phyloP scores from a whole-genome alignment of 1,284 basidiomycete species.

The Melampsora abietis-canadensis region DNA sequence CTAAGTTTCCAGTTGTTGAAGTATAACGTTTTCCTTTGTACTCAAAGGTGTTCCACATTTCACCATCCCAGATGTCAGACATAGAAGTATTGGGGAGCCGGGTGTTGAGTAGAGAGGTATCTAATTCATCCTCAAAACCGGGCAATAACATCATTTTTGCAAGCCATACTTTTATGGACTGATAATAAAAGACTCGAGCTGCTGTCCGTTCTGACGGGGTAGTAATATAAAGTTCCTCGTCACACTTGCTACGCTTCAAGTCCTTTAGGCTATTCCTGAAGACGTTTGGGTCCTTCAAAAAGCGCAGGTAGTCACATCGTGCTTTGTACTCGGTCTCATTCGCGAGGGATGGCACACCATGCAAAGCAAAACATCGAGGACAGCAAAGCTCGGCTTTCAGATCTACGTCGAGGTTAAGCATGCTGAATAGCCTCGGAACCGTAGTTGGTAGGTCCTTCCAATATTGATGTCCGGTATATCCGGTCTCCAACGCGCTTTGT shows the following conservation, averaged over 20 bases:
- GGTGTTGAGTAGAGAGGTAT: neutral
- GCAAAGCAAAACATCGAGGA: conserved; percentile 2
- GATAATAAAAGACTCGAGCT: neutral
- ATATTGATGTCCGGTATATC: neutral
- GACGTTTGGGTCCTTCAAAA: neutral
- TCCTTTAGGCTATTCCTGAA: neutral
- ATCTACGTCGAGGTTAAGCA: neutral
- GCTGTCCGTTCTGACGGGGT: neutral
- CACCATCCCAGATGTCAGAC: conserved; percentile 30
- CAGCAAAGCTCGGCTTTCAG: neutral
- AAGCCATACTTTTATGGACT: neutral
- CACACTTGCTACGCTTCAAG: neutral
- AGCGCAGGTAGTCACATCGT: neutral
- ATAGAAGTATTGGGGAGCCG: neutral
- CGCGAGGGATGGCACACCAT: neutral
- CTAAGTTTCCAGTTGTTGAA: conserved; percentile 10
- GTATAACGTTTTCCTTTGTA: conserved; percentile 2
- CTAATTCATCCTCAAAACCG: neutral
- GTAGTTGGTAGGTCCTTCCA: neutral
- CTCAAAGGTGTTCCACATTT: conserved; percentile 12
- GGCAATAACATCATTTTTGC: conserved; percentile 3
- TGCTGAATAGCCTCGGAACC: neutral
- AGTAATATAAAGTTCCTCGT: neutral
- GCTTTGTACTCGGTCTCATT: neutral
- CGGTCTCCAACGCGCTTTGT: neutral